Base-by-base conservation (phyloP, 305 asterid species). In the Fraxinus velutina region DNA sequence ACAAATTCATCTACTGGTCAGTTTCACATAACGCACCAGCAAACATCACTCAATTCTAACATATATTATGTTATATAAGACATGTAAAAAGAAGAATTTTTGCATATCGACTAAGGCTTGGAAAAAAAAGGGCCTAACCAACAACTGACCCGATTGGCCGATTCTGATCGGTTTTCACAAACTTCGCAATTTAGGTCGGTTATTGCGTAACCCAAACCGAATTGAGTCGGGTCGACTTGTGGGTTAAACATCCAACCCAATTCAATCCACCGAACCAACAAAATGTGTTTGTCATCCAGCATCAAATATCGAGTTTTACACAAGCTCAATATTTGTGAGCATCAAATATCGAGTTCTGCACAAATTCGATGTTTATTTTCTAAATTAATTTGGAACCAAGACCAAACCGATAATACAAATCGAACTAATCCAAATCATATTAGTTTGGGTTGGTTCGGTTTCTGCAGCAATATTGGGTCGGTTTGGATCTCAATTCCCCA, bases 1-100 rank as follows among this genome's bases (percentile, higher is more conserved):
- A 60, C 66, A 74, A 1, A 86, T 19, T 37, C 42, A 83, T 30
- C 60, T 33, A 80, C 79, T 33, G 84, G 52, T 76, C 57, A 33
- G 62, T 74, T 60, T 62, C 71, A 21, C 29, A 60, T 21, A 5
- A 60, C 6, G 1, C 32, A 60, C 64, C 70, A 60, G 70, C 29
- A 21, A 60, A 60, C 32, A 9, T 60, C 32, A 22, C 71, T 60
- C 29, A 6, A 60, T 60, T 60, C 71, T 21, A 21, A 60, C 71
- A 60, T 9, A 6, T 55, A 6, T 47, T 60, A 19, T 21, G 30
- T 19, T 60, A 19, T 8, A 60, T 19, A 60, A 19, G 71, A 60
- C 71, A 19, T 17, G 32, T 22, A 21, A 8, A 60, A 21, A 60
- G 71, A 10, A 60, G 27, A 60, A 60, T 21, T 60, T 60, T 21